Evolutionary conservation across 495 filamentous ascomycete species (phyloP).

Genomic region (Sphaerosporella brunnea): DNA sequence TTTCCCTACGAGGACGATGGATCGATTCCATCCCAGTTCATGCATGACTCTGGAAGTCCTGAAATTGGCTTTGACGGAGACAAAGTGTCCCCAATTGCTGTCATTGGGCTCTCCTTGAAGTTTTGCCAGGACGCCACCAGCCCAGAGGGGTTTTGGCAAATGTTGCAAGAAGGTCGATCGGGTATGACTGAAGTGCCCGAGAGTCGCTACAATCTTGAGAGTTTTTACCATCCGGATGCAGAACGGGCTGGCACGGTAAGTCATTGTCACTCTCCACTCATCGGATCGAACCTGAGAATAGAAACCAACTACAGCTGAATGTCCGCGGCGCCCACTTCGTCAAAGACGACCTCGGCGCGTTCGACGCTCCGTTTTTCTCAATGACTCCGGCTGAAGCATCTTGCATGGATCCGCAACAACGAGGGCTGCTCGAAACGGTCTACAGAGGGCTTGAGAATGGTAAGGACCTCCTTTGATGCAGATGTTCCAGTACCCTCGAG

Average conservation of each 20-base stretch:
- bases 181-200: conserved; percentile 21
- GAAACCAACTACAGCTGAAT: too few relatives aligned
- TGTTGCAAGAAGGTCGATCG: conserved; percentile 26
- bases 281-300: too few relatives aligned
- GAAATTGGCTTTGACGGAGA: neutral
- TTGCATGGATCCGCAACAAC: too few relatives aligned
- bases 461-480: too few relatives aligned
- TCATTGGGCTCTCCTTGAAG: conserved; percentile 39
- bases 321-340: too few relatives aligned
- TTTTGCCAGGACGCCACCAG: conserved; percentile 38
- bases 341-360: too few relatives aligned
- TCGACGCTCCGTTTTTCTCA: too few relatives aligned
- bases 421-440: too few relatives aligned
- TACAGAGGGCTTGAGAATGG: too few relatives aligned
- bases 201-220: conserved; percentile 31
- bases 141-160: conserved; percentile 40
- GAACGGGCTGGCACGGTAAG: conserved; percentile 19
- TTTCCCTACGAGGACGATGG: neutral
- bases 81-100: conserved; percentile 32
- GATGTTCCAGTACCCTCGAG: too few relatives aligned
- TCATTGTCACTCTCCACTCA: too few relatives aligned
- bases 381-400: too few relatives aligned
- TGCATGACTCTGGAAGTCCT: neutral
- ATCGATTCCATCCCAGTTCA: neutral
- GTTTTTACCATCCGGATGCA: conserved; percentile 30